Conservation (phyloP, 768 basidiomycete genomes). For the Phallus indusiatus region DNA sequence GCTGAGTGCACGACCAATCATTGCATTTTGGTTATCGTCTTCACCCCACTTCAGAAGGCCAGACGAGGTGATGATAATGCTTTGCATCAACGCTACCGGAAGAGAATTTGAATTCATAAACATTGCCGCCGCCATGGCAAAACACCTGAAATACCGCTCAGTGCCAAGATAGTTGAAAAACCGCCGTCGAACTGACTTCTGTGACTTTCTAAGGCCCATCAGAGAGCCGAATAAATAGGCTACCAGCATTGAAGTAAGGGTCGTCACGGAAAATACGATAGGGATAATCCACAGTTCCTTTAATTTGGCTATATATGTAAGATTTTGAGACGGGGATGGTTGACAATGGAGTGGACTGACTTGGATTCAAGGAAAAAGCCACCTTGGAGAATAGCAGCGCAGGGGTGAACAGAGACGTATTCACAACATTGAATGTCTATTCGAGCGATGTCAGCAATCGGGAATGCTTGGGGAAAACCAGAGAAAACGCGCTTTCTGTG, state of each 20-base stretch:
- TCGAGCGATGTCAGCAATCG: constrained; percentile 6
- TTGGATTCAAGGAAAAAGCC: constrained; percentile 81
- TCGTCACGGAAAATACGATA: constrained; percentile 75
- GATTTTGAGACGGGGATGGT: background rate
- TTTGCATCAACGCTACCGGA: constrained; percentile 91
- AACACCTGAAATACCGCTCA: constrained; percentile 37
- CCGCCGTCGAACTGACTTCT: constrained; percentile 41
- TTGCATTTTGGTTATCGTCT: constrained; percentile 75
- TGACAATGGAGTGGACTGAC: constrained; percentile 24
- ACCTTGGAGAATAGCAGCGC: constrained; percentile 90
- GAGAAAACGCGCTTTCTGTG: constrained; percentile 59
- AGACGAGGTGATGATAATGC: constrained; percentile 66
- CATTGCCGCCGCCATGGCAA: constrained; percentile 74
- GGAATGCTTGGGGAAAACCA: background rate
- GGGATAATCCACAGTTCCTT: constrained; percentile 80
- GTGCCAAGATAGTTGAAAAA: constrained; percentile 6
- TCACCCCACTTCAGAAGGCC: constrained; percentile 72
- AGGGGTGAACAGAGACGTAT: constrained; percentile 84
- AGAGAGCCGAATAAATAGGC: constrained; percentile 54
- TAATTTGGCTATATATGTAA: constrained; percentile 46
- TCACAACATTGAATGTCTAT: constrained; percentile 70
- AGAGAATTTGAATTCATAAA: constrained; percentile 95
- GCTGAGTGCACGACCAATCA: constrained; percentile 85
- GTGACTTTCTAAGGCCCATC: constrained; percentile 62
- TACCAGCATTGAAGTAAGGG: constrained; percentile 56